phyloP scores from a whole-genome alignment of 2,329 filamentous ascomycete genomes.

The Fusarium secorum region DNA sequence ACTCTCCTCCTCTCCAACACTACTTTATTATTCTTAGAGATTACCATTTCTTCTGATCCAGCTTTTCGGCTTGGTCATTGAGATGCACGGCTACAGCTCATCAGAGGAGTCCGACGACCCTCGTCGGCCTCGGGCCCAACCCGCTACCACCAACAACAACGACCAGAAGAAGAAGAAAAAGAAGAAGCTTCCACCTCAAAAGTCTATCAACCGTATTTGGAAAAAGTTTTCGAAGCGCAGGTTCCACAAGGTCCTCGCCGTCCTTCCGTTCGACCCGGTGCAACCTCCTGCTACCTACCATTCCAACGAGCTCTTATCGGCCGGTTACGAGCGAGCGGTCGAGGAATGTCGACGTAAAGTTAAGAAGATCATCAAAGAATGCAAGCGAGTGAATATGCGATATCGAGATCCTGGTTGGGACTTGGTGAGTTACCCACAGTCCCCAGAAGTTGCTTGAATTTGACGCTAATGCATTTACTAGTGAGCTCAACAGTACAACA shows the following conservation, averaged over 20 bases:
- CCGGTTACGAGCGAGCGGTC: conserved; percentile 69
- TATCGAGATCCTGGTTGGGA: conserved; percentile 74
- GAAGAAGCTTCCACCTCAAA: conserved; percentile 65
- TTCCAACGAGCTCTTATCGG: conserved; percentile 66
- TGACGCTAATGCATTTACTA: conserved; percentile 41
- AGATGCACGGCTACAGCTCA: too few species aligned
- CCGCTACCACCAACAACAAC: conserved; percentile 46
- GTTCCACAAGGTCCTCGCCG: conserved; percentile 70
- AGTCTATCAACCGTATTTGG: conserved; percentile 73
- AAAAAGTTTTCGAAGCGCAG: conserved; percentile 64
- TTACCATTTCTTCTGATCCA: too few species aligned
- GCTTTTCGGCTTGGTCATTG: too few species aligned
- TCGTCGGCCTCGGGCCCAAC: conserved; percentile 48
- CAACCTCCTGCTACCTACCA: conserved; percentile 58
- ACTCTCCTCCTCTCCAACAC: too few species aligned
- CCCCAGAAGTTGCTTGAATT: not conserved
- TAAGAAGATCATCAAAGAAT: conserved; percentile 68
- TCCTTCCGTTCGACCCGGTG: conserved; percentile 71
- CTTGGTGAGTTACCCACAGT: conserved; percentile 55
- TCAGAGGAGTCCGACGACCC: conserved; percentile 60
- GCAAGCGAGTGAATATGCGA: conserved; percentile 77
- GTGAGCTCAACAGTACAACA: conserved; percentile 57
- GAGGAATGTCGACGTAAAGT: conserved; percentile 71
- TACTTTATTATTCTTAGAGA: too few species aligned
- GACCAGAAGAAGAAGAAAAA: conserved; percentile 60